phyloP scores from a whole-genome alignment of 352 stramenopile species.

The Globisporangium paroecandrum region DNA sequence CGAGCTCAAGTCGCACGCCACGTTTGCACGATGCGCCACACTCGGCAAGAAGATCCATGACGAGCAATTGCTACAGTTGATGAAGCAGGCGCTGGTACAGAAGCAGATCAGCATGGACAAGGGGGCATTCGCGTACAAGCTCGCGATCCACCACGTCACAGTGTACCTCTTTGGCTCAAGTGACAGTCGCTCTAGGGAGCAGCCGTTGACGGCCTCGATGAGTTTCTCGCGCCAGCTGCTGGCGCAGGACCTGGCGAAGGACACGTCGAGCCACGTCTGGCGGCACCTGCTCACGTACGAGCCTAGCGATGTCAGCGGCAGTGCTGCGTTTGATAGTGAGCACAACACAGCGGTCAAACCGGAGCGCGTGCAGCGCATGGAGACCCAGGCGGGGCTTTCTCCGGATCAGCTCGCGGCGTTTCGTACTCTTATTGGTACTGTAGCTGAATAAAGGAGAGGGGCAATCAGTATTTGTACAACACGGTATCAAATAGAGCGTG shows the following conservation, averaged over 20 bases:
- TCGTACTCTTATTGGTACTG: slow-evolving; percentile 18
- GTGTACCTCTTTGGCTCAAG: slow-evolving; percentile 35
- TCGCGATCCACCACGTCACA: slow-evolving; percentile 59
- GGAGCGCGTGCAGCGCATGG: slow-evolving; percentile 14
- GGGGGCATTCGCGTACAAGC: slow-evolving; percentile 50
- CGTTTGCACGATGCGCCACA: slow-evolving; percentile 37
- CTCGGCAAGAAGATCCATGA: slow-evolving; percentile 22
- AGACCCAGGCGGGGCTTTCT: slow-evolving; percentile 27
- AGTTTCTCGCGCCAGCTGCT: slow-evolving; percentile 50
- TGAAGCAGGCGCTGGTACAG: slow-evolving; percentile 44
- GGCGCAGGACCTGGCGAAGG: slow-evolving; percentile 32
- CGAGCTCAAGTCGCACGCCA: slow-evolving; percentile 4
- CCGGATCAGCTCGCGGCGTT: slow-evolving; percentile 29
- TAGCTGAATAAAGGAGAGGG: neutral
- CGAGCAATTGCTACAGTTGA: slow-evolving; percentile 40
- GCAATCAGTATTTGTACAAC: neutral
- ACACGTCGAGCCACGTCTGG: slow-evolving; percentile 40
- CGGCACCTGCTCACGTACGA: slow-evolving; percentile 53
- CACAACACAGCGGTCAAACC: neutral
- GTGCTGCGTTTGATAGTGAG: neutral
- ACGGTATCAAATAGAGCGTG: neutral
- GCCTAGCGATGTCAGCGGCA: neutral
- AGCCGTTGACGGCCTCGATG: slow-evolving; percentile 20
- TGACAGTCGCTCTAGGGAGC: too few species aligned
- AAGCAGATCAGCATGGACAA: slow-evolving; percentile 28